Base-by-base conservation (phyloP, 2,329 filamentous ascomycete genomes). In the Biscogniauxia mediterranea region DNA sequence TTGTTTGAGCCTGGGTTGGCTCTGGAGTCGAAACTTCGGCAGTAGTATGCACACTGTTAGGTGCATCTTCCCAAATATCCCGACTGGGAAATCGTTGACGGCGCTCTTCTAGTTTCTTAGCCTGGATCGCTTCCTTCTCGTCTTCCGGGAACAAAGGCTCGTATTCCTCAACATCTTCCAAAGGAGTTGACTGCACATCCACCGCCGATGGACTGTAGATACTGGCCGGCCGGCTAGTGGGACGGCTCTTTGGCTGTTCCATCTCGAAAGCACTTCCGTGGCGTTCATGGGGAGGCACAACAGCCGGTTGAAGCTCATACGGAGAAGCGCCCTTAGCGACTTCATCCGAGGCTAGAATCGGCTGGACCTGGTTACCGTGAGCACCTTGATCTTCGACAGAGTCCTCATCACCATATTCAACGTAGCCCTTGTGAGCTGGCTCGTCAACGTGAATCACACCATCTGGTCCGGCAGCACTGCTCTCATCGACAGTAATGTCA, bases 31-130 rank as follows among this genome's bases (percentile, higher is more conserved):
- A 91, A 7, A 98, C 94, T 62, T 91, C 93, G 2, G 93, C 88
- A 38, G 86, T 89, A 71, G 85, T 87, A 70, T 95, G 88, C 57
- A 92, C 82, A 76, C 93, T 97, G 71, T 88, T 90, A 3, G 96
- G 95, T 0, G 92, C 89, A 74, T 99, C 96, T 78, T 99, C 95
- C 95, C 95, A 99, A 50, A 98, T 86, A 74, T 99, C 95, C 74
- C 93, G 90, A 75, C 93, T 97, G 1, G 95, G 95, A 76, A 99
- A 99, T 64, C 84, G 77, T 62, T 89, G 89, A 65, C 86, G 85
- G 63, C 83, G 79, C 65, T 86, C 81, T 59, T 79, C 79, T 60
- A 82, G 76, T 65, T 82, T 82, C 56, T 81, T 78, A 23, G 74
- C 73, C 49, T 78, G 70, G 8, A 74, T 70, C 32, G 74, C 73